Percentiles rank a stretch among this genome's conserved stretches.
phyloP scores from a whole-genome alignment of 2,329 filamentous ascomycete genomes.

The Pseudogymnoascus sp. region DNA sequence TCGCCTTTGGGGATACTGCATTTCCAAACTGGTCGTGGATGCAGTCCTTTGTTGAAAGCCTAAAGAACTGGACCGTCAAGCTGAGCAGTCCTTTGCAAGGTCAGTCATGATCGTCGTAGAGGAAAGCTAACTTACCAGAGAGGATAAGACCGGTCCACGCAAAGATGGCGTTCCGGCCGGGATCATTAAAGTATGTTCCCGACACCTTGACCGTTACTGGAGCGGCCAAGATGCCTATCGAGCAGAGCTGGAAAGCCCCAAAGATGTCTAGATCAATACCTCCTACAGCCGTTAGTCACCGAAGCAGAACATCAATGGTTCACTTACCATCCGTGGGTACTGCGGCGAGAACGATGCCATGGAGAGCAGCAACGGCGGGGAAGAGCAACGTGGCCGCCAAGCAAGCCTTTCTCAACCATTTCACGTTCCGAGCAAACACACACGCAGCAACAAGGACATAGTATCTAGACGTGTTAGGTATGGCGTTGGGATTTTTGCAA shows the following conservation, averaged over 20 bases:
- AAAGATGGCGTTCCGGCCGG: constrained; percentile 58
- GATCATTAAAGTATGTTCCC: constrained; percentile 54
- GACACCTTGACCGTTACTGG: constrained; percentile 55
- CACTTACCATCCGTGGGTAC: constrained; percentile 50
- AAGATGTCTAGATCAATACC: constrained; percentile 62
- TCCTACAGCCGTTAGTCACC: constrained; percentile 31
- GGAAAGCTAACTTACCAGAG: constrained; percentile 38
- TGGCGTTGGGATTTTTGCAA: not conserved
- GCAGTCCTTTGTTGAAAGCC: constrained; percentile 40
- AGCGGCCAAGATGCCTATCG: constrained; percentile 56
- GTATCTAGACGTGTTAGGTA: constrained; percentile 36
- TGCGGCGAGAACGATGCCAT: constrained; percentile 52
- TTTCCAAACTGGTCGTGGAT: constrained; percentile 31
- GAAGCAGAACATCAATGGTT: not conserved
- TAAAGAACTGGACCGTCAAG: constrained; percentile 57
- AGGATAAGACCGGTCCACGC: constrained; percentile 56
- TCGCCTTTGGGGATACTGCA: constrained; percentile 29
- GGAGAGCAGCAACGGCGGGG: constrained; percentile 55
- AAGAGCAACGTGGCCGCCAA: constrained; percentile 55
- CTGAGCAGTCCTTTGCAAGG: constrained; percentile 44
- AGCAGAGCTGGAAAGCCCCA: constrained; percentile 59
- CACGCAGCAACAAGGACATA: constrained; percentile 57
- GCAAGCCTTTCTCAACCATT: constrained; percentile 56
- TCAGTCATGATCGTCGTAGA: constrained; percentile 3
- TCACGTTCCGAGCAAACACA: constrained; percentile 50